Conservation (phyloP, 169 alveolate genomes). For the Cystoisospora suis region DNA sequence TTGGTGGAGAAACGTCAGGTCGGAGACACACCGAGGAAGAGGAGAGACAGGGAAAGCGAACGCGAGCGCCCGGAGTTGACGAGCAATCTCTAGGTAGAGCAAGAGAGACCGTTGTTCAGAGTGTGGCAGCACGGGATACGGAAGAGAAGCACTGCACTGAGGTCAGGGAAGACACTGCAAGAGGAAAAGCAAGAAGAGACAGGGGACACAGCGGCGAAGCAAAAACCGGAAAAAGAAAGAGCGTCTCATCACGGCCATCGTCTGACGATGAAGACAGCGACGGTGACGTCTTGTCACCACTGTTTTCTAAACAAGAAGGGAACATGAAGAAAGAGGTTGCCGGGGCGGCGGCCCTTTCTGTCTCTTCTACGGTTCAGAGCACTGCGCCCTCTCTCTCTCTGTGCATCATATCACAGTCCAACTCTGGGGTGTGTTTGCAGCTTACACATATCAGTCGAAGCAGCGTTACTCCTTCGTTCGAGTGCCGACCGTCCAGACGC, state of each 20-base stretch:
- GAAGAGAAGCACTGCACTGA: too few relatives aligned
- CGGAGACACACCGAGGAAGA: too few relatives aligned
- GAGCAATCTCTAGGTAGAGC: background rate
- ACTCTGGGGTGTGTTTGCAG: background rate
- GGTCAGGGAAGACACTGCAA: too few relatives aligned
- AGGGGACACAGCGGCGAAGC: too few relatives aligned
- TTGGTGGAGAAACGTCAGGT: too few relatives aligned
- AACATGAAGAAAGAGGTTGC: background rate
- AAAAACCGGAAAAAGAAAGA: background rate
- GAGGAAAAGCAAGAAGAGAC: too few relatives aligned
- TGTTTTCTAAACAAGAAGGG: background rate
- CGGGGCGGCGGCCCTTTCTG: background rate
- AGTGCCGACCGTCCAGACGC: slow-evolving; percentile 16
- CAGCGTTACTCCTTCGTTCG: background rate
- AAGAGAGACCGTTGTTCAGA: too few relatives aligned
- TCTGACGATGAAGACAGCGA: background rate
- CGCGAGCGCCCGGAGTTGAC: background rate
- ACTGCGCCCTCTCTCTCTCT: background rate
- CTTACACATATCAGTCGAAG: background rate
- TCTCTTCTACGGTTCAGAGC: background rate
- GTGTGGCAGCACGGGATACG: too few relatives aligned
- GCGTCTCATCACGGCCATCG: background rate
- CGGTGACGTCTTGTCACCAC: background rate
- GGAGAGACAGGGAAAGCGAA: background rate
- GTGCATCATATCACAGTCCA: background rate